Base-by-base conservation (phyloP, 208 protist genomes). In the Endotrypanum monterogeii region DNA sequence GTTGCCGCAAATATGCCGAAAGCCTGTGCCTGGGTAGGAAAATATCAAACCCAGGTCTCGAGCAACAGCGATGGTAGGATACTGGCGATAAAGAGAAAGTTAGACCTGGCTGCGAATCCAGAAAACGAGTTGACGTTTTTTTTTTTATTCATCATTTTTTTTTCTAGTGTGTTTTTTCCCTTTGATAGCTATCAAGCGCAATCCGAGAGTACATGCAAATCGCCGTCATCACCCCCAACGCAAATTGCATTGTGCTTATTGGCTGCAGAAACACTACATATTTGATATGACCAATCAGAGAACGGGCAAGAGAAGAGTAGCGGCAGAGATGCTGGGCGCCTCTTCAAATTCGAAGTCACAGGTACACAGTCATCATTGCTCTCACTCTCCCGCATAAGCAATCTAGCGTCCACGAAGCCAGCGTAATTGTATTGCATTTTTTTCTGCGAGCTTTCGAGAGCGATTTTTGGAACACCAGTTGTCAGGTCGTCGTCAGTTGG, bases 151-250 rank as follows among this genome's bases (percentile, higher is more conserved):
- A 48, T 48, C 44, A 48, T 3, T 35, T 32, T 23, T 54, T 6
- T 14, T 56, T 8, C 32, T 58, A 25, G 30, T 16, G 9, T 68
- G 12, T 37, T 46, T 68, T 67, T 78, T 54, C 32, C 28, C 30
- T 60, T 35, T 32, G 8, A 48, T 28, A 67, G n/a, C 57, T 66
- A 66, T 73, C 25, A 65, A 11, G 23, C 1, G 28, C 12, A 63
- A 25, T 74, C 67, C 14, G 11, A 58, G 30, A 58, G 52, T 20
- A 74, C 16, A 48, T 74, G 57, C 35, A 76, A 35, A n/a, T 76
- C 72, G 32, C 69, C 76, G 28, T 80, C 76, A 39, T 80, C 76
- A 46, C 76, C 76, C 41, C 76, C 76, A 3, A 80, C 61, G 50
- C 51, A 72, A 58, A 80, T 18, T 4, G 44, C 51, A 3, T 20